A percentile compares a stretch with the other conserved stretches of the same genome.
Evolutionary conservation across 1,284 basidiomycete genomes (phyloP).

Genomic region (Tilletia caries): DNA sequence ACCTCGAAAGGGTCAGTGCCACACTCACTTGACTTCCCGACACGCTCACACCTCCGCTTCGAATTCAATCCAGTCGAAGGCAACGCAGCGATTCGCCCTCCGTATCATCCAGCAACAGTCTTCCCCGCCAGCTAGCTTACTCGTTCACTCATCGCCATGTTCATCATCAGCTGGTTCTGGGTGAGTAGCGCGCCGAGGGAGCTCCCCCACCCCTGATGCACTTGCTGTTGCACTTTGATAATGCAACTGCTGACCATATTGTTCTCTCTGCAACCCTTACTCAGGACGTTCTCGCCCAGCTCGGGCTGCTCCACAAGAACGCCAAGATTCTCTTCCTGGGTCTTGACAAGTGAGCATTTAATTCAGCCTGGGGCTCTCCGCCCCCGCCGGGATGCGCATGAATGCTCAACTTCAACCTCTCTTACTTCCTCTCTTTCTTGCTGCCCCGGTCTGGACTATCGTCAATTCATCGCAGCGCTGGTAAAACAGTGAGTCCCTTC

Average conservation of each 20-base stretch:
- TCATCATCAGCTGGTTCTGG: conserved; percentile 54
- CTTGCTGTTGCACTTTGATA: not conserved
- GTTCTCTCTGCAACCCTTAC: too few relatives aligned
- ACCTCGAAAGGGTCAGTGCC: too few relatives aligned
- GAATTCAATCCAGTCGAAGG: too few relatives aligned
- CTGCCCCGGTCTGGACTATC: too few relatives aligned
- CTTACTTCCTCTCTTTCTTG: not conserved
- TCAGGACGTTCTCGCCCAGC: conserved; percentile 51
- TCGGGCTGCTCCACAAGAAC: conserved; percentile 84
- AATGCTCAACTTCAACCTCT: not conserved
- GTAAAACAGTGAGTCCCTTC: conserved; percentile 78
- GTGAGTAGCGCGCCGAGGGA: conserved; percentile 28
- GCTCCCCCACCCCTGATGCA: not conserved
- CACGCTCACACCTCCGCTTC: too few relatives aligned
- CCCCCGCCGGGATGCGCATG: not conserved
- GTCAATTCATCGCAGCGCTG: conserved; percentile 60
- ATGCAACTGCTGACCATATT: not conserved
- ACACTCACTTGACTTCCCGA: too few relatives aligned
- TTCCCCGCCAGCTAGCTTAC: too few relatives aligned
- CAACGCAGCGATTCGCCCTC: too few relatives aligned
- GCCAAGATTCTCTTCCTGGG: conserved; percentile 98
- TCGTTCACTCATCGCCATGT: conserved; percentile 29
- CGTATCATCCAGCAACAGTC: too few relatives aligned
- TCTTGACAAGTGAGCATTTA: conserved; percentile 79
- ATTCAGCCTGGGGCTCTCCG: too few relatives aligned